Evolutionary conservation across 2,329 filamentous ascomycete species (phyloP).

Genomic region (Onygena corvina): DNA sequence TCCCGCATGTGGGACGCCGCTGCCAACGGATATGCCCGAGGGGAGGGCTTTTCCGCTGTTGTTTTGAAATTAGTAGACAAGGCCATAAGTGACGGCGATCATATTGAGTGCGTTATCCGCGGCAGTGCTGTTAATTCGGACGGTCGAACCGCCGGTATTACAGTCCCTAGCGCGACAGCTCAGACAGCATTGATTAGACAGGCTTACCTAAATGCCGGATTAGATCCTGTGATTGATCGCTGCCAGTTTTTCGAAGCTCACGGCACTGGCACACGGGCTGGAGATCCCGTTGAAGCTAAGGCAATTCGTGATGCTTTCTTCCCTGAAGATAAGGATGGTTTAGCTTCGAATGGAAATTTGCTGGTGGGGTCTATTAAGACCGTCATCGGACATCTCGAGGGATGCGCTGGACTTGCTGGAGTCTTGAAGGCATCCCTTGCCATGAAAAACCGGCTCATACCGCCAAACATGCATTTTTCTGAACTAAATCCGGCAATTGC

Average conservation of each 20-base stretch:
- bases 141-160: conserved; percentile 19
- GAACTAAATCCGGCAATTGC: conserved; percentile 21
- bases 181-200: conserved; percentile 24
- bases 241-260: conserved; percentile 8
- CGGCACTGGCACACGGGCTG: conserved; percentile 30
- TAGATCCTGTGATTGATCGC: conserved; percentile 8
- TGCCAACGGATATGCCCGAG: conserved; percentile 27
- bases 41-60: conserved; percentile 26
- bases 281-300: conserved; percentile 19
- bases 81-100: conserved; percentile 26
- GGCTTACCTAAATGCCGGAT: conserved; percentile 23
- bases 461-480: conserved; percentile 21
- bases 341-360: conserved; percentile 2
- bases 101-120: conserved; percentile 26
- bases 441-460: conserved; percentile 21
- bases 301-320: conserved; percentile 16
- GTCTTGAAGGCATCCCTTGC: conserved; percentile 21
- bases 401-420: conserved; percentile 20
- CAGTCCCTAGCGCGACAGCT: conserved; percentile 15
- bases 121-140: conserved; percentile 22
- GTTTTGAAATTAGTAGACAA: conserved; percentile 22
- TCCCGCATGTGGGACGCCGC: conserved; percentile 24
- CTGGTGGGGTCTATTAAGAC: conserved; percentile 22
- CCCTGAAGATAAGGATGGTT: not conserved
- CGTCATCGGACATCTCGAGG: conserved; percentile 21